These are phyloP conservation scores for Ganoderma lucidum DNA, from an alignment of 1,284 basidiomycete species.

Conservation along the genomic window DNA sequence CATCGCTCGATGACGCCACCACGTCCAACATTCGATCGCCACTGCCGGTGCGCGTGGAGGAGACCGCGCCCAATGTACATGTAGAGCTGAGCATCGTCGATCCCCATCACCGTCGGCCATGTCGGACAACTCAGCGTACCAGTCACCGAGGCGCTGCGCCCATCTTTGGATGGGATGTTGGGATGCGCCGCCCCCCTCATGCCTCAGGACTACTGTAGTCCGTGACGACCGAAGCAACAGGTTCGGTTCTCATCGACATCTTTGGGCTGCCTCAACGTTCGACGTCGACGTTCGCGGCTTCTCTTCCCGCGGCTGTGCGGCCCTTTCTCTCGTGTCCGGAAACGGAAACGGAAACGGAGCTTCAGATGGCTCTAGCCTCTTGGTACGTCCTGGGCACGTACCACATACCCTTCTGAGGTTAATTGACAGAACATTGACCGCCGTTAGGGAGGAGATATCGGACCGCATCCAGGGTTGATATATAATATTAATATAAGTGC, in stretches of 20 bases:
- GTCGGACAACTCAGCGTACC: neutral
- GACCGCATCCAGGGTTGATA: too few relatives aligned
- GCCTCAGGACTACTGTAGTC: too few relatives aligned
- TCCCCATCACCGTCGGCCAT: neutral
- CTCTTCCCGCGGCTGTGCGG: too few relatives aligned
- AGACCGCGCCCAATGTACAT: neutral
- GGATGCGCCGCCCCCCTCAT: neutral
- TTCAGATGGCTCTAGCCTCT: neutral
- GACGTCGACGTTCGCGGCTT: too few relatives aligned
- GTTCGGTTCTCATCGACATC: neutral
- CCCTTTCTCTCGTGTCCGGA: neutral
- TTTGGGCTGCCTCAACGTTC: neutral
- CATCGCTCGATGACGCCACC: neutral
- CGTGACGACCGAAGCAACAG: too few relatives aligned
- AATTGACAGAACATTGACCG: neutral
- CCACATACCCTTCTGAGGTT: neutral
- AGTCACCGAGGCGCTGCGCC: neutral
- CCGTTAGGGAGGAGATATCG: neutral
- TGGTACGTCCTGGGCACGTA: neutral
- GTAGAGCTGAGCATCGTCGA: neutral
- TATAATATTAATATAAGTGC: too few relatives aligned
- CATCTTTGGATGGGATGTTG: neutral
- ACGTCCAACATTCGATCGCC: neutral
- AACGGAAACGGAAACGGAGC: neutral
- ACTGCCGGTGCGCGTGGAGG: neutral